phyloP scores from a whole-genome alignment of 805 yeast species.

The Spathaspora passalidarum region DNA sequence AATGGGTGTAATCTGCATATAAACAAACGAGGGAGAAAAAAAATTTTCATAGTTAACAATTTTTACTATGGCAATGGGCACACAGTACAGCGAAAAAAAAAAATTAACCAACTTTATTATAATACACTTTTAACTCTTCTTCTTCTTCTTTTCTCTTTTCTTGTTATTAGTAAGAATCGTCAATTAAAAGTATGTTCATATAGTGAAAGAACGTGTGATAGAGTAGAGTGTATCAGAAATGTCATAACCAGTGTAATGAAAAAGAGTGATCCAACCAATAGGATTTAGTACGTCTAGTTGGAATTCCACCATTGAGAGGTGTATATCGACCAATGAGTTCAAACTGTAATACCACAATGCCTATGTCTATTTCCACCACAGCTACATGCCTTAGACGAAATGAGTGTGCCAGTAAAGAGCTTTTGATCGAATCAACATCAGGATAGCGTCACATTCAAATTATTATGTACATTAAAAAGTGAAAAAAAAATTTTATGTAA shows the following conservation, averaged over 20 bases:
- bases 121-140: not conserved
- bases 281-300: no score
- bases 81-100: conserved; percentile 1
- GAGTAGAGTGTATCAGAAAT: not conserved
- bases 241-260: not conserved
- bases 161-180: conserved; percentile 8
- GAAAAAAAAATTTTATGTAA: no score
- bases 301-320: no score
- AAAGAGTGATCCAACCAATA: not conserved
- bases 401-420: no score
- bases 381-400: no score
- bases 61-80: not conserved
- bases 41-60: not conserved
- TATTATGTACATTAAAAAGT: no score
- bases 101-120: not conserved
- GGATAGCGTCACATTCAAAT: no score
- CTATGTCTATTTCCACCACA: no score
- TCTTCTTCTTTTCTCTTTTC: conserved; percentile 2
- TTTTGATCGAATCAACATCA: no score
- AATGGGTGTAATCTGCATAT: not conserved
- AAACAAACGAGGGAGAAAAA: not conserved
- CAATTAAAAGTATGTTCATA: conserved; percentile 7
- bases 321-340: no score
- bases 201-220: not conserved
- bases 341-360: no score